Conservation (phyloP, 2,329 filamentous ascomycete species). For the Sporothrix mexicana region DNA sequence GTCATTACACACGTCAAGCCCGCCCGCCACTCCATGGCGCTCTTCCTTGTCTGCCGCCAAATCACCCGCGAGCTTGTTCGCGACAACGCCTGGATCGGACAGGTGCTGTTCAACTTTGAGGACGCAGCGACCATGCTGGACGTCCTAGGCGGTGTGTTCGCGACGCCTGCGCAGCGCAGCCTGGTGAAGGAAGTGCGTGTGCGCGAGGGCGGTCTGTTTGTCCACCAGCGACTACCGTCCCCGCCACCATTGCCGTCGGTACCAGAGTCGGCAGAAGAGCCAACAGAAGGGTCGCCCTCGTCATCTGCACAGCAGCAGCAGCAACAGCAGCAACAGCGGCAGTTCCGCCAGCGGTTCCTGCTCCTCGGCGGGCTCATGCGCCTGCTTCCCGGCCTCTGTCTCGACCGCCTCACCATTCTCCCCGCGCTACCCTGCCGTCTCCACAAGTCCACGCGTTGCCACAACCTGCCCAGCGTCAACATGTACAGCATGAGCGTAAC, state of each 20-base stretch:
- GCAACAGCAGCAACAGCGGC: conserved; percentile 12
- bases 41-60: conserved; percentile 38
- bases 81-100: conserved; percentile 38
- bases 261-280: neutral
- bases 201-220: conserved; percentile 36
- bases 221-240: conserved; percentile 27
- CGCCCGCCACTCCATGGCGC: conserved; percentile 37
- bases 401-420: conserved; percentile 38
- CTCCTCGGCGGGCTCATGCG: conserved; percentile 38
- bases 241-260: neutral
- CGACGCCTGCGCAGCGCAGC: conserved; percentile 32
- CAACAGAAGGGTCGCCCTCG: neutral
- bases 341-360: conserved; percentile 32
- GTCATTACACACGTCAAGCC: conserved; percentile 35
- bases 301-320: conserved; percentile 13
- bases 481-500: conserved; percentile 34
- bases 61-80: conserved; percentile 35
- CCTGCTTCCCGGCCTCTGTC: conserved; percentile 36
- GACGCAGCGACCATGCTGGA: conserved; percentile 38
- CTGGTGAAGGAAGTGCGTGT: conserved; percentile 38
- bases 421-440: conserved; percentile 36
- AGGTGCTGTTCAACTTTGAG: conserved; percentile 39
- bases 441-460: conserved; percentile 34
- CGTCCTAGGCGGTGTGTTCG: conserved; percentile 35
- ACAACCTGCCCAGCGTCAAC: conserved; percentile 30